These are phyloP conservation scores for Rhododendron williamsianum DNA, from an alignment of 148 eudicot species.

Conservation along the genomic window DNA sequence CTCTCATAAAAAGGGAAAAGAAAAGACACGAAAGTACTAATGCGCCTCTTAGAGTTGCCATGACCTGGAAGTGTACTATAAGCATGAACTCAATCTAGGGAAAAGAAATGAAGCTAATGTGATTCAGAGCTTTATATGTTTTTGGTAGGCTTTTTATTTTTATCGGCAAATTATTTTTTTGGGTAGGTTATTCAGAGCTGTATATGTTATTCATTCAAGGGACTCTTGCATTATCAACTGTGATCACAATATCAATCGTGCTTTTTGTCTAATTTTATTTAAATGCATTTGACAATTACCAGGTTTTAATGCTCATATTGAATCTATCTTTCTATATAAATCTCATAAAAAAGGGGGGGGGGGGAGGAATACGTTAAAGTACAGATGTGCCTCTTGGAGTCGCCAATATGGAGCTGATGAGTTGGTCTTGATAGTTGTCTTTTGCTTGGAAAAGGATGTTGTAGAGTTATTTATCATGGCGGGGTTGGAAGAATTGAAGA, in stretches of 20 bases:
- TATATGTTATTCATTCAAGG: too few species aligned
- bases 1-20: background rate
- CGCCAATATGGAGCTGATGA: background rate
- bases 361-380: background rate
- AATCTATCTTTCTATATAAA: background rate
- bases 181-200: too few species aligned
- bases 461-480: constrained; percentile 42
- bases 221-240: too few species aligned
- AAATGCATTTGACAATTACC: background rate
- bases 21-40: background rate
- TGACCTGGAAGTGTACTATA: background rate
- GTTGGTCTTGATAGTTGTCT: background rate
- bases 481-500: constrained; percentile 77
- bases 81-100: too few species aligned
- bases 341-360: background rate
- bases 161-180: too few species aligned
- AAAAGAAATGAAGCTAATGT: background rate
- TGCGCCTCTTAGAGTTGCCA: background rate
- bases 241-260: background rate
- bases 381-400: background rate
- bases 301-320: background rate
- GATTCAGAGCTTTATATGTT: too few species aligned
- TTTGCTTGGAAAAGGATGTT: constrained; percentile 7
- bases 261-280: background rate
- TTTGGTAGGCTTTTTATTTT: too few species aligned